Base-by-base conservation (phyloP, 2,329 filamentous ascomycete species). In the Colletotrichum lentis region DNA sequence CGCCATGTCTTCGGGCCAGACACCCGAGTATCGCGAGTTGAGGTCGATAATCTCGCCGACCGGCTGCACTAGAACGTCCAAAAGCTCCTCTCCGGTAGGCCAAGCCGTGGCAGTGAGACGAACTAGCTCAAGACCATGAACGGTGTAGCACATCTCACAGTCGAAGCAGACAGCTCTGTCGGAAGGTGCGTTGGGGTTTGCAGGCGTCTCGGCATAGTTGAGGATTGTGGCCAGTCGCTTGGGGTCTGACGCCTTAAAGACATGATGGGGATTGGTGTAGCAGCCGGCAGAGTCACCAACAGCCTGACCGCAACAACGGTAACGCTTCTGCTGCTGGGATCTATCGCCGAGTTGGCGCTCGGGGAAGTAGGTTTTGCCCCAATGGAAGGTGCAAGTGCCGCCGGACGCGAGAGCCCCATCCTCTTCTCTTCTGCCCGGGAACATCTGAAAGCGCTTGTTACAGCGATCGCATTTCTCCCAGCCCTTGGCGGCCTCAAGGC, bases 111-210 rank as follows among this genome's bases (percentile, higher is more conserved):
- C 94, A 0, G 96, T 98, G 3, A 99, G 79, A 10, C 96, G 92
- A 64, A 98, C 90, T 20, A 99, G 85, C 77, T 99, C 96, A 71
- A 98, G 82, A 0, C 96, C 96, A 57, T 91, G 79, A 0, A 92
- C 92, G 0, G 96, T 99, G 76, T 97, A 98, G 5, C 92, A 93
- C 96, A 99, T 99, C 76, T 99, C 96, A 74, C 96, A 98, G 77
- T 99, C 96, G 74, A 99, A 95, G 71, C 89, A 91, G 12, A 98
- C 88, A 2, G 91, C 92, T 43, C 86, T 86, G 60, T 85, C 80
- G 1, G 78, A 73, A 0, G 82, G 80, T 1, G 81, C 83, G 2
- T 79, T 73, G 1, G 81, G 77, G 71, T 93, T 94, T 14, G 83
- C 79, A 0, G 94, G 94, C 0, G 96, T 98, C 69, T 87, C 80